Evolutionary conservation across 225 moss, liverwort and hornwort species (phyloP).

Genomic region (Sphagnum tenellum): DNA sequence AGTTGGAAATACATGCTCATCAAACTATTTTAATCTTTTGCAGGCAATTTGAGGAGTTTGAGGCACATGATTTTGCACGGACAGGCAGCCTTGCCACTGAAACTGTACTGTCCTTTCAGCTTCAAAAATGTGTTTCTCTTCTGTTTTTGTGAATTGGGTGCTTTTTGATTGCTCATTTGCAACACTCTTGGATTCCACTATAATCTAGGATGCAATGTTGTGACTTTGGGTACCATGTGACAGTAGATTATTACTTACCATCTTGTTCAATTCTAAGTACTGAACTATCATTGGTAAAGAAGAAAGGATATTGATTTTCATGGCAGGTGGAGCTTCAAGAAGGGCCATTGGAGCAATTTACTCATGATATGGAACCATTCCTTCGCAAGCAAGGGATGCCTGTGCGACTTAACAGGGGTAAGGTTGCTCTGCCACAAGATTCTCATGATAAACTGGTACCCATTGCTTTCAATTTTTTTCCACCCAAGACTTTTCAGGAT

Average conservation of each 20-base stretch:
- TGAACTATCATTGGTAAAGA: background rate
- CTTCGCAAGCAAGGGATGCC: constrained; percentile 97
- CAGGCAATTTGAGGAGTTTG: constrained; percentile 70
- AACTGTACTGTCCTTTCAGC: constrained; percentile 29
- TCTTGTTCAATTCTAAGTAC: too few species aligned
- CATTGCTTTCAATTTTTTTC: too few species aligned
- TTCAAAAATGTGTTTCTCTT: too few species aligned
- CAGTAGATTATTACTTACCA: too few species aligned
- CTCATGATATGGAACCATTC: constrained; percentile 98
- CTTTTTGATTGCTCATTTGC: too few species aligned
- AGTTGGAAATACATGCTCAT: background rate
- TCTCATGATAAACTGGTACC: too few species aligned
- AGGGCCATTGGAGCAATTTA: constrained; percentile 85
- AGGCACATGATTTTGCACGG: constrained; percentile 77
- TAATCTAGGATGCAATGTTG: too few species aligned
- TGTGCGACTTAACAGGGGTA: constrained; percentile 84
- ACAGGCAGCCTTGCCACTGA: constrained; percentile 83
- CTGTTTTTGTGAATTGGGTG: too few species aligned
- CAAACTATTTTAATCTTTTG: background rate
- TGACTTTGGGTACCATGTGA: too few species aligned
- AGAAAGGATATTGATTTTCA: background rate
- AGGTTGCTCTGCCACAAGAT: too few species aligned
- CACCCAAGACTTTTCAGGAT: too few species aligned
- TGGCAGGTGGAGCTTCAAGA: constrained; percentile 77
- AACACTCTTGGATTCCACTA: too few species aligned